These are phyloP conservation scores for Durio zibethinus DNA, from an alignment of 345 rosid genomes.

Conservation along the genomic window DNA sequence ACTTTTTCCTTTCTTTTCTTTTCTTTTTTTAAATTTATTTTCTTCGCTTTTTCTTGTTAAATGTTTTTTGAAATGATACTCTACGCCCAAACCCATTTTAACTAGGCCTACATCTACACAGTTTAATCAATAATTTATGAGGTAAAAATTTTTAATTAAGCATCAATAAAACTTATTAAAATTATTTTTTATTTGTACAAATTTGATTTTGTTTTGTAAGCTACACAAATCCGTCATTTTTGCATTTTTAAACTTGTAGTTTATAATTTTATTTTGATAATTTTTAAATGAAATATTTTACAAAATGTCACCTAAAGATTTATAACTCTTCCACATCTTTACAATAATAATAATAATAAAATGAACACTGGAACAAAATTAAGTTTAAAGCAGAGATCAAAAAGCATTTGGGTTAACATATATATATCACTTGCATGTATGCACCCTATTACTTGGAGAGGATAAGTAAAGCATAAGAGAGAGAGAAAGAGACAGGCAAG, in stretches of 20 bases:
- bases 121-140: too few relatives aligned
- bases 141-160: too few relatives aligned
- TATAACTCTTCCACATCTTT: too few relatives aligned
- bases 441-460: not conserved
- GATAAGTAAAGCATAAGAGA: not conserved
- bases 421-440: not conserved
- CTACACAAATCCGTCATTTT: too few relatives aligned
- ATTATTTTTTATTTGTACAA: too few relatives aligned
- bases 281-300: not conserved
- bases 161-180: too few relatives aligned
- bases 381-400: too few relatives aligned
- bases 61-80: not conserved
- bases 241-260: too few relatives aligned
- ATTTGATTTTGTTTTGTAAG: too few relatives aligned
- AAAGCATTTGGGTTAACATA: not conserved
- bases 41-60: too few relatives aligned
- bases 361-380: too few relatives aligned
- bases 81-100: not conserved
- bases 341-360: not conserved
- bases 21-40: not conserved
- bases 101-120: not conserved
- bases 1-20: not conserved
- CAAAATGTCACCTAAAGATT: not conserved
- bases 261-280: too few relatives aligned
- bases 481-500: not conserved